These are phyloP conservation scores for Orbilia blumenaviensis DNA, from an alignment of 2,329 filamentous ascomycete species.

Conservation along the genomic window DNA sequence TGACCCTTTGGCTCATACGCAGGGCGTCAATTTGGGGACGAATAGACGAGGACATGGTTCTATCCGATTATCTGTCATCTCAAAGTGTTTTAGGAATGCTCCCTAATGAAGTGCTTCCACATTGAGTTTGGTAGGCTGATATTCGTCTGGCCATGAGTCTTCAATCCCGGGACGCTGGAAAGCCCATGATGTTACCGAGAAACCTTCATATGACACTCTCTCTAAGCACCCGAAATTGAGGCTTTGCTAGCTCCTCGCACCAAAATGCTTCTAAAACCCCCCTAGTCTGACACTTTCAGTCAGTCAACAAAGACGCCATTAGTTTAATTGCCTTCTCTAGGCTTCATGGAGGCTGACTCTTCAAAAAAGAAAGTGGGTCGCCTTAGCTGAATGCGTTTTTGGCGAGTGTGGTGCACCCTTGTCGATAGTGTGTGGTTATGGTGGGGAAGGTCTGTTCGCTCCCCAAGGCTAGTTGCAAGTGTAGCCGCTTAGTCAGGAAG, in stretches of 20 bases:
- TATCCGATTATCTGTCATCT: conserved; percentile 52
- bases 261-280: conserved; percentile 28
- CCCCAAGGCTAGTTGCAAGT: conserved; percentile 43
- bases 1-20: conserved; percentile 52
- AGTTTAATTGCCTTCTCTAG: conserved; percentile 51
- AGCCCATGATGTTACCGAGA: conserved; percentile 36
- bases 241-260: conserved; percentile 48
- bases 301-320: conserved; percentile 51
- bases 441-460: conserved; percentile 27
- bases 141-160: conserved; percentile 36
- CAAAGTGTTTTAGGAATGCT: conserved; percentile 48
- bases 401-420: conserved; percentile 48
- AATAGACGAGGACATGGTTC: conserved; percentile 52
- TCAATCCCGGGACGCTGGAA: conserved; percentile 41
- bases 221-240: conserved; percentile 38
- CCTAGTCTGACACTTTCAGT: conserved; percentile 32
- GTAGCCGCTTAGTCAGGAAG: conserved; percentile 39
- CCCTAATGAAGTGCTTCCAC: conserved; percentile 33
- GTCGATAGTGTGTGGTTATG: background rate
- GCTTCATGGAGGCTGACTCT: conserved; percentile 53
- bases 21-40: conserved; percentile 51
- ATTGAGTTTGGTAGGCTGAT: conserved; percentile 42
- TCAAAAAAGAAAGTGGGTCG: conserved; percentile 44
- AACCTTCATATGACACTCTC: conserved; percentile 41
- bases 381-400: conserved; percentile 54